Base-by-base conservation (phyloP, 116 monocot genomes). In the Zostera marina region DNA sequence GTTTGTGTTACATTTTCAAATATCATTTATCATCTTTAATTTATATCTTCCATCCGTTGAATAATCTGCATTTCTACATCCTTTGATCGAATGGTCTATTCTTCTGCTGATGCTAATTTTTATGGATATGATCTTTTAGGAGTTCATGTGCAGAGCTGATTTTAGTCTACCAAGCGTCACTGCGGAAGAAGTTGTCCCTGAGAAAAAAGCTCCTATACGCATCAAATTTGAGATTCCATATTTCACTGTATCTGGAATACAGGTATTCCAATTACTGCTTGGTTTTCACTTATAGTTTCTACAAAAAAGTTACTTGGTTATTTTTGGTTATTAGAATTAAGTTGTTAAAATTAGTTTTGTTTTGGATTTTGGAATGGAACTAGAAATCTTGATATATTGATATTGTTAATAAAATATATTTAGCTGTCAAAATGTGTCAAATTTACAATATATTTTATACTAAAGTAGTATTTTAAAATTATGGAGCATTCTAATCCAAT, bases 151-250 rank as follows among this genome's bases (percentile, higher is more conserved):
- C 55, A 88, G 94, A 57, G 94, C 94, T 47, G 94, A 94, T 59
- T 94, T 88, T 47, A 94, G 68, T 63, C 82, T 94, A 58, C 94
- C 94, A 8, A 94, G 94, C 67, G 85, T 94, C 68, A 73, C 73
- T 46, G 79, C 84, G 8, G 94, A 94, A 68, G 94, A 88, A 63
- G 73, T 69, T 16, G 61, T 57, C 14, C 94, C 81, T 15, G 89
- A 94, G 75, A 94, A 79, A 52, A 94, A 94, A 57, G 85, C 85
- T n/a, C 94, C 94, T 0, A 78, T 94, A 10, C 84, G 94, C 22
- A 79, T 94, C 41, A 94, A 94, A 55, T 94, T 94, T 76, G 88
- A 94, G 69, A 94, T 94, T 26, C 94, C 94, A 67, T 94, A 94
- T 64, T 94, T 88, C 64, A 94, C 94, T 19, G 89, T 94, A 7